Evolutionary conservation across 306 rosid species (phyloP), one percentile per base, ranked within the genome.

Genomic region (Dryas alaskensis): DNA sequence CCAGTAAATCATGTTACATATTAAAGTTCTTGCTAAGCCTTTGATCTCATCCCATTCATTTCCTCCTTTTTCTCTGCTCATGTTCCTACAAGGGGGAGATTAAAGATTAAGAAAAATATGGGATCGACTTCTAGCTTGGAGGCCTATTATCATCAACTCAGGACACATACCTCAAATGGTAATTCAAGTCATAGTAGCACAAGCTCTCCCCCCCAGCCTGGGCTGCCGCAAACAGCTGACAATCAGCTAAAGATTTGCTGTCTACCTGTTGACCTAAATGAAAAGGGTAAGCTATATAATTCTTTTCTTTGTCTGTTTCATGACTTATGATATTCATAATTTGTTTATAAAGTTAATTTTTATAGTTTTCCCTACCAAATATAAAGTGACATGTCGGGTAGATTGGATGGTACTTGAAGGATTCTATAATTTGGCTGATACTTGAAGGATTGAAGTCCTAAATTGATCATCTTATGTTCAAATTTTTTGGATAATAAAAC

Each of bases 181-280:
- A 87, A 84, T 83, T 86, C 92, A 68, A 86, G 96, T 79, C 91
- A 77, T 58, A 88, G 90, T 76, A 84, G 89, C 83, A 88, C 97
- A 37, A 76, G 84, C 79, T 90, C 99, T 77, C 94, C 94, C 8
- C 88, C 97, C 51, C 97, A 88, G 81, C 84, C 89, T 66, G 92
- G 85, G 51, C 68, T 78, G 53, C 80, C 89, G 51, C 90, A 79
- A 72, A 72, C 90, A 70, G 79, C 85, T 73, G 89, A 84, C 70
- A 84, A 90, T 80, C 98, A 84, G 84, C 83, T 79, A 42, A 89
- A 80, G 76, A 76, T 78, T 81, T 55, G 81, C 27, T 64, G 79
- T 78, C 88, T 88, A 74, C 91, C 93, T 65, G 87, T 90, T 81
- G 97, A 92, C 87, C 96, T 95, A 79, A 90, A 95, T 67, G 90